These are phyloP conservation scores for Jatropha curcas DNA, from an alignment of 345 rosid genomes.

Conservation along the genomic window DNA sequence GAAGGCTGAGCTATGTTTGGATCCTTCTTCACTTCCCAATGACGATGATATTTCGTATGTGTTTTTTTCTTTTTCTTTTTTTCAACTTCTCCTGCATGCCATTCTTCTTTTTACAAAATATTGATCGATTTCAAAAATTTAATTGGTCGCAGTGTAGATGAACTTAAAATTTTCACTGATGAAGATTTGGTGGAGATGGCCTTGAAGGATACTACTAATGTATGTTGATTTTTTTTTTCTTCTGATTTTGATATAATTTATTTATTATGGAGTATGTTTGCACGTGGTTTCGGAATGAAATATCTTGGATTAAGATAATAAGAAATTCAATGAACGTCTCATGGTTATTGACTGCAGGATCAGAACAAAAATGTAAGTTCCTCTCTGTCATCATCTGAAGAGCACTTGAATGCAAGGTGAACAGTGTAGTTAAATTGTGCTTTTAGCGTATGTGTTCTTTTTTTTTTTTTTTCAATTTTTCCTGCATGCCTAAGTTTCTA, in stretches of 20 bases:
- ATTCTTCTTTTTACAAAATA: background rate
- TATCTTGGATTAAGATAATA: too few relatives aligned
- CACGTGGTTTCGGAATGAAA: too few relatives aligned
- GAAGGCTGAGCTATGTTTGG: slow-evolving; percentile 35
- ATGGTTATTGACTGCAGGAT: slow-evolving; percentile 31
- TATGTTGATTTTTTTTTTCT: slow-evolving; percentile 1
- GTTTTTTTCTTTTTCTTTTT: background rate
- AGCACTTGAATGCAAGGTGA: slow-evolving; percentile 24
- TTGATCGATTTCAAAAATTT: background rate
- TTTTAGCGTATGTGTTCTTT: too few relatives aligned
- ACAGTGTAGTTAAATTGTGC: background rate
- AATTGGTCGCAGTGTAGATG: slow-evolving; percentile 45
- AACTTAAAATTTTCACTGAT: slow-evolving; percentile 47
- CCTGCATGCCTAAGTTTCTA: background rate
- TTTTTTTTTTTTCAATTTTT: background rate
- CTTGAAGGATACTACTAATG: slow-evolving; percentile 46
- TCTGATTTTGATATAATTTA: background rate
- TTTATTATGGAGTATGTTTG: too few relatives aligned
- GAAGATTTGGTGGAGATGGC: slow-evolving; percentile 66
- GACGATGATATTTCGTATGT: slow-evolving; percentile 47
- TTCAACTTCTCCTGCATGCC: background rate
- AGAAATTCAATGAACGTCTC: too few relatives aligned
- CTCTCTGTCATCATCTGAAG: slow-evolving; percentile 19
- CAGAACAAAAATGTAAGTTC: slow-evolving; percentile 20
- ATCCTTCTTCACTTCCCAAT: slow-evolving; percentile 17